Evolutionary conservation across 176 grass and related monocot genomes (phyloP), one percentile per base, ranked within the genome.

Genomic region (Carex parvula): DNA sequence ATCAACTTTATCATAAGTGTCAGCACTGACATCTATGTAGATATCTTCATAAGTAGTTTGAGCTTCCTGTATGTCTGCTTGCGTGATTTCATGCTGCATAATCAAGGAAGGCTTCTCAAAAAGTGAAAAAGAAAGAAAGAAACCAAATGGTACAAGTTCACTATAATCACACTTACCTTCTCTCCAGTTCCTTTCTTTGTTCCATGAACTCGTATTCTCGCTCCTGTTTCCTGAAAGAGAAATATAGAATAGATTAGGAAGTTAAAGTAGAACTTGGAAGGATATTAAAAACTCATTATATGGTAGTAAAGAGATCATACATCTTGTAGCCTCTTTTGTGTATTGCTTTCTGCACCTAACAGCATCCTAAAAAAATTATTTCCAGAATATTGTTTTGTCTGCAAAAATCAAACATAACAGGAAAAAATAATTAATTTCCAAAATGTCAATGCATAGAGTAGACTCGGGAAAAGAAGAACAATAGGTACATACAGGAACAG

Each of bases 1-100:
- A 83, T 98, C 95, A 60, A 94, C 79, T 94, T 98, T 98, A 81
- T 94, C 92, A 84, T 98, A 90, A 64, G 92, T 90, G 42, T 94
- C 95, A 60, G 95, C 91, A 32, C 82, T 90, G 60, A 98, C 89
- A 82, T 91, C 89, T 14, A 98, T 87, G 32, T 91, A 81, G 71
- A 98, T 67, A 56, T 94, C 95, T 85, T 93, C 91, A 89, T 93
- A 98, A 56, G 79, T 79, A 93, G 46, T 85, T 83, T 80, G 82
- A 6, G 33, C 88, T 86, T 93, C 92, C 86, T 85, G 81, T 93
- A 90, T 81, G 71, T 93, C 92, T 71, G 85, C 42, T 64, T 90
- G 87, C 44, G 85, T 84, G 82, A 98, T 88, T 90, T 98, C 92
- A 67, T 24, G 76, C 95, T 98, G 64, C 63, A 89, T 46, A 53